Evolutionary conservation across 192 early-diverging fungal species (phyloP).

Genomic region (Podila clonocystis): DNA sequence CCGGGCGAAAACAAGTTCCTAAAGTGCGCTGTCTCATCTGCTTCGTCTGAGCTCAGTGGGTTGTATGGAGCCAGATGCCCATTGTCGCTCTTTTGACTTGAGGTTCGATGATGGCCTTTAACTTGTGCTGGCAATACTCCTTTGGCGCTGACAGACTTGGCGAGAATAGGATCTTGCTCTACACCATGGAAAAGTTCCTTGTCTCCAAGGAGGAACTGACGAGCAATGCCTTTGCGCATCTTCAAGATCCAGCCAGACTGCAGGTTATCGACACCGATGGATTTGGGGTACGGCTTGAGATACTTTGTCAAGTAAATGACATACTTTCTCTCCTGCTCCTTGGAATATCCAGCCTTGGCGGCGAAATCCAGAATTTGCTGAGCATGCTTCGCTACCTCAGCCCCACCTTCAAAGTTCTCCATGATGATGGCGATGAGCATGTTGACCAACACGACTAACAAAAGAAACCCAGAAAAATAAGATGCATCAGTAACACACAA

Average conservation of each 20-base stretch:
- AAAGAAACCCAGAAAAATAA: too few species aligned
- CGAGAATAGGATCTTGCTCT: conserved; percentile 21
- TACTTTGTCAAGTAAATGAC: conserved; percentile 64
- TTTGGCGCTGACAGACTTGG: background rate
- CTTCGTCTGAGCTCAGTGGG: conserved; percentile 11
- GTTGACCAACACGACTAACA: conserved; percentile 65
- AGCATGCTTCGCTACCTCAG: conserved; percentile 62
- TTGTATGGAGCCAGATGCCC: conserved; percentile 1
- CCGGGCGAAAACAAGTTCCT: conserved; percentile 15
- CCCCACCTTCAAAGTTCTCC: conserved; percentile 69
- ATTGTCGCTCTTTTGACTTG: conserved; percentile 12
- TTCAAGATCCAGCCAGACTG: conserved; percentile 53
- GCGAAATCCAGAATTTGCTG: conserved; percentile 60
- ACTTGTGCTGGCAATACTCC: background rate
- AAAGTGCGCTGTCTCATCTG: conserved; percentile 28
- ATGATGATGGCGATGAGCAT: conserved; percentile 74
- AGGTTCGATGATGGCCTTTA: conserved; percentile 8
- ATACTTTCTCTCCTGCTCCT: conserved; percentile 44
- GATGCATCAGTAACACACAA: too few species aligned
- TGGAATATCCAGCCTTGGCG: conserved; percentile 32
- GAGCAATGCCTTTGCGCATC: conserved; percentile 60
- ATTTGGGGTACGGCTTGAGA: conserved; percentile 60
- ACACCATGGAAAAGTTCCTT: conserved; percentile 27
- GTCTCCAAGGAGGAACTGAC: conserved; percentile 57
- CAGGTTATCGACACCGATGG: conserved; percentile 51